These are phyloP conservation scores for Mychonastes homosphaera DNA, from an alignment of 139 green algal species.

Conservation along the genomic window DNA sequence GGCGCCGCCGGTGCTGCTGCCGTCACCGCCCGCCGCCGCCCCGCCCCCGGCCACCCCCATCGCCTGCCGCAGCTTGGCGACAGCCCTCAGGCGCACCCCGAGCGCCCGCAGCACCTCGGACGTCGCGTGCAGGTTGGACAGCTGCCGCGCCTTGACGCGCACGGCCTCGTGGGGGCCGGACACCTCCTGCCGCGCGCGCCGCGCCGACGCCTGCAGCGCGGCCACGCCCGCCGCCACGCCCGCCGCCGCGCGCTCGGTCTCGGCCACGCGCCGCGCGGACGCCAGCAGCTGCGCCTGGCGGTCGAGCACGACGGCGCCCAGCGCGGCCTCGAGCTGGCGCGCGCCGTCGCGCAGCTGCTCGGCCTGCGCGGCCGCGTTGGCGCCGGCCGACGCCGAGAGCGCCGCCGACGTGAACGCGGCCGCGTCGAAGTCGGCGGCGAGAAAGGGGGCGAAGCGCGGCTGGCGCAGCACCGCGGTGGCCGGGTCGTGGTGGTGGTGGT, in stretches of 20 bases:
- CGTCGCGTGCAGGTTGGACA: slow-evolving; percentile 42
- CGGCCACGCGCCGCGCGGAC: slow-evolving; percentile 33
- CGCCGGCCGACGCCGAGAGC: slow-evolving; percentile 45
- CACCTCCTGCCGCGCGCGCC: slow-evolving; percentile 52
- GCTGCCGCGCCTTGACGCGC: slow-evolving; percentile 29
- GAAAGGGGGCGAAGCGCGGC: slow-evolving; percentile 23
- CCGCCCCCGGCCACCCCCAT: no score
- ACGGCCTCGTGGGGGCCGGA: slow-evolving; percentile 47
- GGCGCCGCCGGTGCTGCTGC: no score
- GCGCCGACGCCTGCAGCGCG: slow-evolving; percentile 48
- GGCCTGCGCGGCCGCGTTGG: slow-evolving; percentile 44
- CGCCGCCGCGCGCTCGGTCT: slow-evolving; percentile 41
- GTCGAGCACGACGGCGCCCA: slow-evolving; percentile 37
- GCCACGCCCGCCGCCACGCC: slow-evolving; percentile 50
- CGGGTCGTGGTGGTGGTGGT: no score
- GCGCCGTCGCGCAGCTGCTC: slow-evolving; percentile 54
- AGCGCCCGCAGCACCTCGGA: slow-evolving; percentile 57
- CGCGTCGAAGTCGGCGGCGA: slow-evolving; percentile 45
- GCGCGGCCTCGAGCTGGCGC: slow-evolving; percentile 36
- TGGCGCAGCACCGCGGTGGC: slow-evolving; percentile 9
- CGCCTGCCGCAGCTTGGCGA: slow-evolving; percentile 29
- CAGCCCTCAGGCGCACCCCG: slow-evolving; percentile 46
- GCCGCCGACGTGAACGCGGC: slow-evolving; percentile 52
- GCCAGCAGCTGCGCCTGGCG: slow-evolving; percentile 39
- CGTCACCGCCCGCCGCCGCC: no score